Evolutionary conservation across 331 rosid genomes (phyloP), one percentile per base, ranked within the genome.

Genomic region (Spiraea crenata): DNA sequence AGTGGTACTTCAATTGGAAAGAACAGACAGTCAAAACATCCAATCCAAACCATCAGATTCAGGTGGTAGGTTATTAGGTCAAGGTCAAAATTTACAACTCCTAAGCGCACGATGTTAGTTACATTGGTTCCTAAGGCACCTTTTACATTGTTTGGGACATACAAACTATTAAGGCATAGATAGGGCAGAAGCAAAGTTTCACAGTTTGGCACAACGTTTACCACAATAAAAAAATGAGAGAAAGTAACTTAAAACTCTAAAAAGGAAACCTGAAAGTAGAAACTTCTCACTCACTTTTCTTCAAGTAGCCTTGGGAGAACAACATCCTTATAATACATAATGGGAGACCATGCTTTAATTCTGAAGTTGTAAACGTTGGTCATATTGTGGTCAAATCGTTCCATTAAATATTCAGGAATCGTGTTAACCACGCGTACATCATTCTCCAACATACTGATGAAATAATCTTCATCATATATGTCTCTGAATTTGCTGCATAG

Each of bases 311-410:
- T 86, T 37, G 99, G 99, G 67, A 91, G 97, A 45, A 95, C 95
- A 15, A 81, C 83, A 59, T 95, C 99, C 80, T 65, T 78, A 73
- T 95, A 95, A 76, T 89, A 91, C 58, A 84, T 81, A 79, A 91
- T 81, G 74, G 99, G 75, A n/a, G 99, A 88, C 92, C 96, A 89
- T 48, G 99, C 99, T 82, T 95, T 95, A 73, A 95, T 86, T 79
- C 92, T 91, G 89, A 95, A 95, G 89, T 95, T 95, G 92, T 85
- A 85, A 70, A 95, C 97, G 19, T 91, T 95, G 78, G 87, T 83
- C 93, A 95, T 65, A 82, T 95, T 87, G 92, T 76, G 84, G 77
- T 90, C 99, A 81, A 95, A 95, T 61, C 99, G 88, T 83, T 95
- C 99, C 97, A 95, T 87, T 69, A 95, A 83, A 77, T 75, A 95